Base-by-base conservation (phyloP, 176 grass and related monocot genomes). In the Oryza rufipogon region DNA sequence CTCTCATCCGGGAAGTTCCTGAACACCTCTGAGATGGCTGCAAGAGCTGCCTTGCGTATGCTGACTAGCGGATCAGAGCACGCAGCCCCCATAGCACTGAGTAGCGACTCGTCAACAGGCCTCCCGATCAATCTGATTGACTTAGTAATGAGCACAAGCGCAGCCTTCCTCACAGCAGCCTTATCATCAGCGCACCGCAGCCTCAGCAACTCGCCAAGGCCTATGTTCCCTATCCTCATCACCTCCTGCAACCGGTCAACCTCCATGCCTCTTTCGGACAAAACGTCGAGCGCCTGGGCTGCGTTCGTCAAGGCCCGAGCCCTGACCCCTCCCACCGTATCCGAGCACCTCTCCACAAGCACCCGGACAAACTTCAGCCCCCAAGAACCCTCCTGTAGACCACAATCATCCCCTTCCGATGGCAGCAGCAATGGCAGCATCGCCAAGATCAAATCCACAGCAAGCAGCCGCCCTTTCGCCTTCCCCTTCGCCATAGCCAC, bases 51-150 rank as follows among this genome's bases (percentile, higher is more conserved):
- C 87, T 95, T 98, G 28, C 96, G 84, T 66, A 98, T 93, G 39
- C 87, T 98, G 85, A 98, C 91, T 23, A 98, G 88, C 12, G 92
- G 89, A 85, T 98, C 96, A 36, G 96, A 92, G 87, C 92, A 98
- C 49, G 96, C 89, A 71, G 92, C 66, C 26, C 91, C 93, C 60
- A 95, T 78, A 26, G 90, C 85, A 82, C 22, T 70, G 46, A 98
- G 92, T 32, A 98, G 85, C 0, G 77, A 84, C 66, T 89, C 87
- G 56, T 98, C 93, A 1, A 98, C 56, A 46, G 89, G 91, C 36
- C 85, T 85, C 25, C 93, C 91, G 6, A 98, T 87, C 78, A 98
- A 80, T 83, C 87, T 66, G 0, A 91, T 93, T 1, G 93, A 77
- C 65, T 93, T 98, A 2, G 87, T 92, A 22, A 91, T 87, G 64